phyloP scores from a whole-genome alignment of 2,329 filamentous ascomycete genomes.

The Ophiostoma sp. region DNA sequence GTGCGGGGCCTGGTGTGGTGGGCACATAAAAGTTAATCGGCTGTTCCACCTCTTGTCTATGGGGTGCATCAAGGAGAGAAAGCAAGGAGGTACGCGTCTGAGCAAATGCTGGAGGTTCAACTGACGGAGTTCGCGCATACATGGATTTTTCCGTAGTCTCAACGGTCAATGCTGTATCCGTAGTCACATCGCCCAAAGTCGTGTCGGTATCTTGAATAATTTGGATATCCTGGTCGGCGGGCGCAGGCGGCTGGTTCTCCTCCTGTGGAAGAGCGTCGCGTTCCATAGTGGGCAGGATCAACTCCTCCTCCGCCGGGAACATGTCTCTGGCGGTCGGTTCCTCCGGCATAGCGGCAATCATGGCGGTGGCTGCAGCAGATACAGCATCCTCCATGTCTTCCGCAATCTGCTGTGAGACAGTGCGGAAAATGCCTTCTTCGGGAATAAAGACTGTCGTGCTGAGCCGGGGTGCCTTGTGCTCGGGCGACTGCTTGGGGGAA shows the following conservation, averaged over 20 bases:
- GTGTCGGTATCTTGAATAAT: slow-evolving; percentile 30
- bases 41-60: slow-evolving; percentile 36
- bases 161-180: slow-evolving; percentile 17
- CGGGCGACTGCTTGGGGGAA: slow-evolving; percentile 15
- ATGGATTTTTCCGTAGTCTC: slow-evolving; percentile 33
- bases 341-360: slow-evolving; percentile 27
- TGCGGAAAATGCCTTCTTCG: slow-evolving; percentile 58
- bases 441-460: slow-evolving; percentile 54
- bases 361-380: slow-evolving; percentile 29
- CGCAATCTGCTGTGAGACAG: slow-evolving; percentile 51
- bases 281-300: neutral
- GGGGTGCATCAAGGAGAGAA: slow-evolving; percentile 55
- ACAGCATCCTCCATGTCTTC: slow-evolving; percentile 37
- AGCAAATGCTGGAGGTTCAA: slow-evolving; percentile 56
- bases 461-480: slow-evolving; percentile 28
- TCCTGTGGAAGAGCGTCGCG: neutral
- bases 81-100: slow-evolving; percentile 54
- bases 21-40: slow-evolving; percentile 38
- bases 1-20: slow-evolving; percentile 31
- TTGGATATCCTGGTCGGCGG: slow-evolving; percentile 25
- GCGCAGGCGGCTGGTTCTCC: neutral
- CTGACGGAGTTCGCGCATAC: slow-evolving; percentile 60
- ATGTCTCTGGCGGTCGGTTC: slow-evolving; percentile 13
- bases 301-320: slow-evolving; percentile 22
- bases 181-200: slow-evolving; percentile 31